Percentiles rank a stretch among this genome's conserved stretches.
Conservation (phyloP, 371 early-diverging fungal genomes). For the Capillidium rhysosporum region DNA sequence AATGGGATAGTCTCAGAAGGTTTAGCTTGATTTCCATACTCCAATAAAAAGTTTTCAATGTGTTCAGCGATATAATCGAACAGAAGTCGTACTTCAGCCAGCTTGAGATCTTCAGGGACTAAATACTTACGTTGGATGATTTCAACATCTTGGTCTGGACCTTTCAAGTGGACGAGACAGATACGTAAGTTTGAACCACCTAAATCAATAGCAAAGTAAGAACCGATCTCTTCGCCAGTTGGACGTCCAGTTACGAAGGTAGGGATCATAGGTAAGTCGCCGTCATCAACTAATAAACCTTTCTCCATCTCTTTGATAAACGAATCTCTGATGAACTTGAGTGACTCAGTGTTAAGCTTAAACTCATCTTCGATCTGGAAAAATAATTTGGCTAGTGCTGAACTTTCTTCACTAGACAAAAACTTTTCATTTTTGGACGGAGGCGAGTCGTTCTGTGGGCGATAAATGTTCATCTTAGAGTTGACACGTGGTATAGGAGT, state of each 20-base stretch:
- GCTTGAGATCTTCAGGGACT: constrained; percentile 61
- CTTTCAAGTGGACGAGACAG: constrained; percentile 61
- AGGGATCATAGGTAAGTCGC: constrained; percentile 17
- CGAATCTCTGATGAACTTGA: constrained; percentile 38
- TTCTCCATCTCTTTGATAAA: constrained; percentile 50
- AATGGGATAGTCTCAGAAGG: constrained; percentile 23
- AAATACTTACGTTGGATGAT: constrained; percentile 55
- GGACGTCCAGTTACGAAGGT: constrained; percentile 22
- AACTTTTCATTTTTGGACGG: neutral
- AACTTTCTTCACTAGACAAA: neutral
- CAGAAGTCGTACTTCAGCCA: constrained; percentile 26
- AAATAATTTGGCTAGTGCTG: neutral
- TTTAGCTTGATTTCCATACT: constrained; percentile 13
- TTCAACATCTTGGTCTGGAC: constrained; percentile 32
- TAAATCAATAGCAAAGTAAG: constrained; percentile 77
- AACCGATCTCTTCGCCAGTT: constrained; percentile 65
- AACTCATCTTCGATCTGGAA: constrained; percentile 25
- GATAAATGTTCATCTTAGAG: neutral
- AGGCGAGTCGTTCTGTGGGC: neutral
- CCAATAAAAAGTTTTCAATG: constrained; percentile 52
- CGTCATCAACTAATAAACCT: constrained; percentile 23
- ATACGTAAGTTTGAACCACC: constrained; percentile 92
- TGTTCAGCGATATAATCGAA: constrained; percentile 80
- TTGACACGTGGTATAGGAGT: neutral
- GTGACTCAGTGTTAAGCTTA: constrained; percentile 24